Conservation (phyloP, 1,139 yeast species). For the Hemisphaericaspora subhashii region DNA sequence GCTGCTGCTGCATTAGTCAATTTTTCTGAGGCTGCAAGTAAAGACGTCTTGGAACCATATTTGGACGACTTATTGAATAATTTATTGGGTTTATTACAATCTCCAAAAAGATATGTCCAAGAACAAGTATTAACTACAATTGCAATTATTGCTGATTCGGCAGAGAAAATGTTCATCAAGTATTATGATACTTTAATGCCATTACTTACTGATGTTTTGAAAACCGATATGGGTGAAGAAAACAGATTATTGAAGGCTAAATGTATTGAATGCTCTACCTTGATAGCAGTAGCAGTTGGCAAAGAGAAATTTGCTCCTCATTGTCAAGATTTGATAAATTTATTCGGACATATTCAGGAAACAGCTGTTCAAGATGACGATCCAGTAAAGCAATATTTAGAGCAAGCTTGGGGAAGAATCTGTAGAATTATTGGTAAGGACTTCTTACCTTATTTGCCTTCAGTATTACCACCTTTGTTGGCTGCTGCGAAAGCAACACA, state of each 20-base stretch:
- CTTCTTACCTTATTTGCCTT: constrained; percentile 81
- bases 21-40: constrained; percentile 88
- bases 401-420: constrained; percentile 95
- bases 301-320: constrained; percentile 82
- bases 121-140: constrained; percentile 96
- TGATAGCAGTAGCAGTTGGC: constrained; percentile 97
- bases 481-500: constrained; percentile 87
- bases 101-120: constrained; percentile 91
- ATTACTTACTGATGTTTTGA: constrained; percentile 73
- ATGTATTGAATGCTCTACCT: constrained; percentile 92
- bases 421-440: constrained; percentile 85
- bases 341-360: constrained; percentile 74
- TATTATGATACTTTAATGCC: constrained; percentile 97
- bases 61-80: constrained; percentile 77
- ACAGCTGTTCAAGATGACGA: constrained; percentile 64
- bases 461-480: constrained; percentile 86
- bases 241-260: constrained; percentile 84
- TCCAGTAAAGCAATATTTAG: constrained; percentile 82
- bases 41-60: constrained; percentile 85
- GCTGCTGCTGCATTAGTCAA: constrained; percentile 98
- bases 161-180: constrained; percentile 82
- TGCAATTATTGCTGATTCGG: constrained; percentile 98
- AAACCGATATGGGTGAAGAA: constrained; percentile 76
- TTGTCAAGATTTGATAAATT: constrained; percentile 69
- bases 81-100: constrained; percentile 70